phyloP scores from a whole-genome alignment of 2,329 filamentous ascomycete species.

The Fonsecaea pedrosoi region DNA sequence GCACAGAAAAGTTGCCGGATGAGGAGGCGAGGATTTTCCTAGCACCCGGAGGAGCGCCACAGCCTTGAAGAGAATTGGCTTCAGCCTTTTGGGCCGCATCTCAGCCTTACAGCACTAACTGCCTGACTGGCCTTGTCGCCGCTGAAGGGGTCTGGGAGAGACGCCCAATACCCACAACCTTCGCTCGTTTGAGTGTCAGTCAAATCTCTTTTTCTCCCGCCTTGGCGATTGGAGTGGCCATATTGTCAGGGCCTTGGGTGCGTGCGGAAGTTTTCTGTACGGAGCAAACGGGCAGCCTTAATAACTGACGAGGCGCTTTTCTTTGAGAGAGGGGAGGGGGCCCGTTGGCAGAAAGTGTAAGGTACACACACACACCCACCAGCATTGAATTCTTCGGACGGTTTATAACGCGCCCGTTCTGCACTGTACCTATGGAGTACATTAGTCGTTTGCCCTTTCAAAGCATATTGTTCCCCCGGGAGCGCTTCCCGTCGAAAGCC shows the following conservation, averaged over 20 bases:
- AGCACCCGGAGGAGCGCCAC: constrained; percentile 14
- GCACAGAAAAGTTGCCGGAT: constrained; percentile 2
- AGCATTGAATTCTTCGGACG: neutral
- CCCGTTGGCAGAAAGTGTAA: neutral
- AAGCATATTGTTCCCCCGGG: neutral
- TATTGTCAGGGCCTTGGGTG: neutral
- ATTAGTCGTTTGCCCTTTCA: neutral
- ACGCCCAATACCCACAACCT: neutral
- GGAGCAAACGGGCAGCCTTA: neutral
- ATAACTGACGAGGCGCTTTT: neutral
- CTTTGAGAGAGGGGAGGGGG: neutral
- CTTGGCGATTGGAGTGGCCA: neutral
- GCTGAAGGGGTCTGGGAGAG: neutral
- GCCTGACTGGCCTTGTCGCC: neutral
- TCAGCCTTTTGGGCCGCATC: neutral
- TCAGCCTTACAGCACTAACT: constrained; percentile 7
- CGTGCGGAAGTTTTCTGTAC: neutral
- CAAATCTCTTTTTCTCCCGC: neutral
- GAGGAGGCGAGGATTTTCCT: constrained; percentile 18
- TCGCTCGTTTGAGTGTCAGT: neutral
- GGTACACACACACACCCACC: neutral
- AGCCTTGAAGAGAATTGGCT: neutral
- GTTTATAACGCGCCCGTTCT: neutral
- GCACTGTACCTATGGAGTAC: neutral
- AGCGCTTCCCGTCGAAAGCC: constrained; percentile 1